Percentiles rank a stretch among this genome's conserved stretches.
Conservation (phyloP, 371 early-diverging fungal species). For the Lichtheimia ramosa region DNA sequence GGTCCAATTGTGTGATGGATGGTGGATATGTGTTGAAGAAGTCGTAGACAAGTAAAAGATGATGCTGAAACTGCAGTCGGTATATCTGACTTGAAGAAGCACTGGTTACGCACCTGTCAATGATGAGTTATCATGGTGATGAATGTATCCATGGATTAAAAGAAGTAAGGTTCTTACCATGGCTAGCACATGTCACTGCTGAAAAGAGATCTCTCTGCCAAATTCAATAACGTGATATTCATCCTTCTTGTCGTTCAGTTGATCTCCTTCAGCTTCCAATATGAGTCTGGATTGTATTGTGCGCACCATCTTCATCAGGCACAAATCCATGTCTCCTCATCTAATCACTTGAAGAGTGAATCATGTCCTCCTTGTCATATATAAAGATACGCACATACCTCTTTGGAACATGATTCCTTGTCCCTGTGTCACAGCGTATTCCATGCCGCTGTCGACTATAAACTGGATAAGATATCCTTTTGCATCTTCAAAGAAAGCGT, state of each 20-base stretch:
- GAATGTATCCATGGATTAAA: no score
- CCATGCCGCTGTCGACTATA: conserved; percentile 17
- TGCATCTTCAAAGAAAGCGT: conserved; percentile 8
- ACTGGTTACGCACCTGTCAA: no score
- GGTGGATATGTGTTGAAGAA: no score
- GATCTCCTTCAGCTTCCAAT: conserved; percentile 12
- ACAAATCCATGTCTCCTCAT: conserved; percentile 31
- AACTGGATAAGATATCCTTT: conserved; percentile 6
- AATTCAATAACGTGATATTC: neutral
- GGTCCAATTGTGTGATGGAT: no score
- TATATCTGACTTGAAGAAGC: no score
- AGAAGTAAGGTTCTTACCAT: no score
- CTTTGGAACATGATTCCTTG: conserved; percentile 8
- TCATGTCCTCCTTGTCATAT: neutral
- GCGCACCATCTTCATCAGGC: conserved; percentile 32
- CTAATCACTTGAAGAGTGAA: conserved; percentile 7
- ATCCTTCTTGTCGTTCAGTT: neutral
- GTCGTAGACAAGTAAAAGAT: no score
- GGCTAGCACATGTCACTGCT: conserved; percentile 24
- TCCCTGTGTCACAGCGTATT: conserved; percentile 13
- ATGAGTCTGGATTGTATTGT: conserved; percentile 5
- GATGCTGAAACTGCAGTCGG: no score
- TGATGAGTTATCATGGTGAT: no score
- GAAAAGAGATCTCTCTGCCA: conserved; percentile 18
- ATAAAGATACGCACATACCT: neutral